A percentile compares a stretch with the other conserved stretches of the same genome.
These are phyloP conservation scores for Solanum sitiens DNA, from an alignment of 257 asterid species.

Conservation along the genomic window DNA sequence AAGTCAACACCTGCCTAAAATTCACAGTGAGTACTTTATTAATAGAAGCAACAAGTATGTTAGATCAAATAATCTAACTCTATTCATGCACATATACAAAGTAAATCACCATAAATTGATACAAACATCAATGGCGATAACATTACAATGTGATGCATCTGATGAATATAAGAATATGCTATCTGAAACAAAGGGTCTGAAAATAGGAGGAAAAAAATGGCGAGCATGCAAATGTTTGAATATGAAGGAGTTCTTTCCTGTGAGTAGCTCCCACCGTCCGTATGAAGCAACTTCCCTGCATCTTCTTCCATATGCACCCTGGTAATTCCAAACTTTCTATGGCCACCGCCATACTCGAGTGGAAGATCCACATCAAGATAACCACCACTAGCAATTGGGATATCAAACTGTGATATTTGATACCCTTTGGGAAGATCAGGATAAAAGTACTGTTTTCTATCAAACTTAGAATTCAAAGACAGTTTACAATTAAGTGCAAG, in stretches of 20 bases:
- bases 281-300: conserved; percentile 94
- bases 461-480: conserved; percentile 71
- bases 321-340: conserved; percentile 80
- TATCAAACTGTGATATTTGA: conserved; percentile 93
- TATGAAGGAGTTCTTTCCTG: conserved; percentile 38
- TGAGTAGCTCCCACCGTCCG: conserved; percentile 57
- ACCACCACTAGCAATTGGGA: conserved; percentile 78
- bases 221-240: neutral
- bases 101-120: neutral
- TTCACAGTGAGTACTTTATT: neutral
- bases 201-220: neutral
- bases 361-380: conserved; percentile 87
- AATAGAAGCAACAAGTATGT: neutral
- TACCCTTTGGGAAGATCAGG: conserved; percentile 98
- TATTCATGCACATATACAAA: neutral
- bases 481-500: conserved; percentile 76
- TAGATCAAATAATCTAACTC: neutral
- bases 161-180: neutral
- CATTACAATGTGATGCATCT: neutral
- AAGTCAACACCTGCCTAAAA: neutral
- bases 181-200: neutral
- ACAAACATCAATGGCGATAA: neutral
- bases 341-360: conserved; percentile 93
- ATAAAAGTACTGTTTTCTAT: conserved; percentile 91
- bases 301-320: conserved; percentile 99